Base-by-base conservation (phyloP, 2,329 filamentous ascomycete species). In the Ceratocystis cubensis region DNA sequence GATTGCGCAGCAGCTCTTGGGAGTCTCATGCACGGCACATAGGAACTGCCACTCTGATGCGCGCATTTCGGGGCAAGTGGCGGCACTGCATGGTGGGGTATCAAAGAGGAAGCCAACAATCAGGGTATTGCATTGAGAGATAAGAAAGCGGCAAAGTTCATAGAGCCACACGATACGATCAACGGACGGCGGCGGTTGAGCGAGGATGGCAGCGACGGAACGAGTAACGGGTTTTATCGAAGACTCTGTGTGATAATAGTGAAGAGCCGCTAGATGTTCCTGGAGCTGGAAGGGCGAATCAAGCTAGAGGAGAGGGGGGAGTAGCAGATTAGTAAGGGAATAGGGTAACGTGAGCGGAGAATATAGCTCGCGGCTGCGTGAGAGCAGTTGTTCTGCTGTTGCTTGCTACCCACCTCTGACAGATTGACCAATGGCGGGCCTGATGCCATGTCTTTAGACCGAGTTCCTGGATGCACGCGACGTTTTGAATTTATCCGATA, bases 31-130 rank as follows among this genome's bases (percentile, higher is more conserved):
- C 2, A 97, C 94, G 63, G 94, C 94, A 78, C 94, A 99, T 61
- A 99, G 84, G 73, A 97, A 99, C 77, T 99, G 94, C 94, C 94
- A 99, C 79, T 99, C 93, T 37, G 89, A 94, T 1, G 94, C 94
- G 73, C 94, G 91, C 94, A 99, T 99, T 77, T 99, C 94, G 41
- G 92, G 91, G 73, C 94, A 99, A 1, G 94, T 96, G 70, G 82
- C 81, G 15, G 89, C 84, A 68, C 91, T 96, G 78, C 94, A 99
- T 2, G 93, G 88, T 5, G 93, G 93, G 56, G 81, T 82, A 76
- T 97, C 94, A 74, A 91, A 89, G 72, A 99, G 91, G 73, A 99
- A 93, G 70, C 90, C 91, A 68, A 96, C 86, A 70, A 97, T 89
- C 66, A 99, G 84, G 69, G 87, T 86, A 78, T 99, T 99, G 75